Percentiles rank a stretch among this genome's conserved stretches.
Conservation (phyloP, 2,329 filamentous ascomycete genomes). For the Stachybotrys elegans region DNA sequence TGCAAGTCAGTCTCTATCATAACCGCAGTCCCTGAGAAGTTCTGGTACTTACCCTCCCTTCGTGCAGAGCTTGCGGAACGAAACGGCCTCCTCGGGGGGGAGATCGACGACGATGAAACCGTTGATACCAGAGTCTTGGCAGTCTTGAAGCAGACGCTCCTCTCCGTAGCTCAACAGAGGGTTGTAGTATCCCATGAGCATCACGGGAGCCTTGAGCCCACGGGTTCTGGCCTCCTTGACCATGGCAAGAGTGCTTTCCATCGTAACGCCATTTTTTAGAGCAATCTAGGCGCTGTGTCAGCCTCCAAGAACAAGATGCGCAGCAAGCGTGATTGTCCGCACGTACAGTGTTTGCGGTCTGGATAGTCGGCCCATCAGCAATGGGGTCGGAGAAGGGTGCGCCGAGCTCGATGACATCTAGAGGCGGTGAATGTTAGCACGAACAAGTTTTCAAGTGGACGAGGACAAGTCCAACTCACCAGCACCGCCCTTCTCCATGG, state of each 20-base stretch:
- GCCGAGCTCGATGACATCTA: conserved; percentile 89
- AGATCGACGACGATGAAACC: conserved; percentile 96
- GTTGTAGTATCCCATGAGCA: conserved; percentile 99
- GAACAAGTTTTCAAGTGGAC: too few relatives aligned
- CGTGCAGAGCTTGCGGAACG: conserved; percentile 81
- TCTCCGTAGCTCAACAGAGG: conserved; percentile 92
- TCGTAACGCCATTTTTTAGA: conserved; percentile 82
- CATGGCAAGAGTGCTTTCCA: conserved; percentile 74
- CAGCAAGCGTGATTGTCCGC: too few relatives aligned
- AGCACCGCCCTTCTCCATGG: conserved; percentile 87
- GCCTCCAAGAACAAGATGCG: too few relatives aligned
- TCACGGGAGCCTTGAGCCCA: conserved; percentile 74
- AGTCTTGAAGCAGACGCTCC: conserved; percentile 79
- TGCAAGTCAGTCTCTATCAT: conserved; percentile 1
- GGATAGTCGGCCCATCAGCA: conserved; percentile 94
- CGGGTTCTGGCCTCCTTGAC: conserved; percentile 72
- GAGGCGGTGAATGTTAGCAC: too few relatives aligned
- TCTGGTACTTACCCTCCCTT: conserved; percentile 57
- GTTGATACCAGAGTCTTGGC: conserved; percentile 79
- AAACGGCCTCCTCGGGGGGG: conserved; percentile 90
- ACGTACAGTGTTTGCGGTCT: conserved; percentile 82
- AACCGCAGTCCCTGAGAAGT: background rate
- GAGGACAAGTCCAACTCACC: conserved; percentile 47
- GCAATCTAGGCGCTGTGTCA: conserved; percentile 45
- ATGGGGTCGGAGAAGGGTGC: conserved; percentile 98